These are phyloP conservation scores for Leishmania amazonensis DNA, from an alignment of 208 protist species.

Conservation along the genomic window DNA sequence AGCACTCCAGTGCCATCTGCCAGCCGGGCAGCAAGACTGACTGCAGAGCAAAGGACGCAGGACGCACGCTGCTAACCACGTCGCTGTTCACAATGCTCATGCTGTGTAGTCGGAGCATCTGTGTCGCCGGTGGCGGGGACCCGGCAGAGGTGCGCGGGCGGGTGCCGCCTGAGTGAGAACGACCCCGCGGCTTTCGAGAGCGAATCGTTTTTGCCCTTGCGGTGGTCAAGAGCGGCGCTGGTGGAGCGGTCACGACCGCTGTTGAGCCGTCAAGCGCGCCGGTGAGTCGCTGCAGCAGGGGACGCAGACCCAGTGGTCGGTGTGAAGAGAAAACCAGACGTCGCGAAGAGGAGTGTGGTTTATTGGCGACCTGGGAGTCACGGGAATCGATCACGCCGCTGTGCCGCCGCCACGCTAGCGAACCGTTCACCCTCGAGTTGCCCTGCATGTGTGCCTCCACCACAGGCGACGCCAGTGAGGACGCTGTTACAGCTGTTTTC, in stretches of 20 bases:
- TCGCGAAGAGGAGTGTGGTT: not conserved
- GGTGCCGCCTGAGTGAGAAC: not conserved
- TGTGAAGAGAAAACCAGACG: not conserved
- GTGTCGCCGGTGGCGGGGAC: not conserved
- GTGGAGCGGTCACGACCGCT: not conserved
- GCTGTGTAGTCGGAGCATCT: constrained; percentile 33
- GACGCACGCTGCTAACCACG: constrained; percentile 20
- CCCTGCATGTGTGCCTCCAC: not conserved
- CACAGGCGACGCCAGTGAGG: not conserved
- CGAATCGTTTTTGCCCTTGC: not conserved
- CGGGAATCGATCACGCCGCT: not conserved
- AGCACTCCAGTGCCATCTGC: constrained; percentile 61
- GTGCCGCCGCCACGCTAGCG: not conserved
- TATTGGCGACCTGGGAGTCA: not conserved
- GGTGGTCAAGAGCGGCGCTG: too few species aligned
- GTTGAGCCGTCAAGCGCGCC: not conserved
- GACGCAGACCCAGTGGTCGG: constrained; percentile 3
- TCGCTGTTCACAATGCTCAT: constrained; percentile 57
- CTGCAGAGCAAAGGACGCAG: constrained; percentile 62
- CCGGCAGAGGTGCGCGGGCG: not conserved
- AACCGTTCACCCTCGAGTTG: not conserved
- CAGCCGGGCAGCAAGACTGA: constrained; percentile 55
- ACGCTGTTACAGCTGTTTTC: not conserved
- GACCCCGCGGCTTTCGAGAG: not conserved
- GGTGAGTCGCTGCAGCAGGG: constrained; percentile 5